Base-by-base conservation (phyloP, 2,329 filamentous ascomycete species). In the Acephala macrosclerotiorum region DNA sequence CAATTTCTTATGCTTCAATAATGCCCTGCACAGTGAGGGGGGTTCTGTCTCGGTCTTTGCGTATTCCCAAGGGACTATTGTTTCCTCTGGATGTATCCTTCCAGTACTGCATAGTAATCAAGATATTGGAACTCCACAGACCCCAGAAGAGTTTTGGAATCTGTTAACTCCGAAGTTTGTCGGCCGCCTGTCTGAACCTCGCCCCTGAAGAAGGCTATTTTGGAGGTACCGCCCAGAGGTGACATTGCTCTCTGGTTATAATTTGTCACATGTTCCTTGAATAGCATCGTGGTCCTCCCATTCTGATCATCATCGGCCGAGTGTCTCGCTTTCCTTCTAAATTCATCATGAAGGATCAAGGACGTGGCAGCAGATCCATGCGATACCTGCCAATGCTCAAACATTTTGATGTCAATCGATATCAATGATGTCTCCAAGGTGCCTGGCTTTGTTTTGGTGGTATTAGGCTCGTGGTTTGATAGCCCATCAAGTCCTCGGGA, bases 401-500 rank as follows among this genome's bases (percentile, higher is more conserved):
- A 5, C 45, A 49, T 62, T 9, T 63, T 58, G 29, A 49, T 35
- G 42, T 63, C 61, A 58, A 49, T 47, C 29, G 36, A 63, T 29
- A 38, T 33, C 40, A 51, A 29, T 58, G 25, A 42, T 58, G 20
- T 53, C 25, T 33, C 22, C 16, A 16, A 29, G 49, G 22, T 58
- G 42, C 61, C 55, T 63, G 42, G 53, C 42, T 51, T 29, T 18
- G 18, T 63, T 14, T 11, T 63, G 25, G 40, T 33, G 18, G 55
- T 58, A 20, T 22, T 51, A 16, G 29, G 22, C n/a, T 35, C 40
- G 45, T 25, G 47, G 42, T 18, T n/a, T 38, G 25, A 60, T 38
- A 55, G 35, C 66, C 66, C 64, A 66, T 69, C 38, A 65, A 45
- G 47, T 3, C 25, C 49, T 33, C 58, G 42, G 61, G 36, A 55